These are phyloP conservation scores for Boletus calvinii DNA, from an alignment of 1,284 basidiomycete species.

Conservation along the genomic window DNA sequence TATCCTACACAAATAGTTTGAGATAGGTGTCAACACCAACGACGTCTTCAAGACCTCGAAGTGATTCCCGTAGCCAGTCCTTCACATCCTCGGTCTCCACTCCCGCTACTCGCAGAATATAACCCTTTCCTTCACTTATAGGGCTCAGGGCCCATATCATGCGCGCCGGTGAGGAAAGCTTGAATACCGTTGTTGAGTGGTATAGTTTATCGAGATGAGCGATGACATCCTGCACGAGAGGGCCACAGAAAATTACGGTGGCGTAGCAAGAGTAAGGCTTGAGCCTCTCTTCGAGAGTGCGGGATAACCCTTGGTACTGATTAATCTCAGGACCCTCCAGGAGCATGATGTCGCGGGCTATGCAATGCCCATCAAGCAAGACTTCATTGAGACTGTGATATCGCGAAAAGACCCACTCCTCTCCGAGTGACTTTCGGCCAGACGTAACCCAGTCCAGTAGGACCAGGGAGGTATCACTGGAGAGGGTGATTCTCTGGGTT, in stretches of 20 bases:
- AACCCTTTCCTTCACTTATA: slow-evolving; percentile 43
- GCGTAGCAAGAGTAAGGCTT: slow-evolving; percentile 85
- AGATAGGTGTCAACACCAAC: slow-evolving; percentile 66
- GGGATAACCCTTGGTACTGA: slow-evolving; percentile 32
- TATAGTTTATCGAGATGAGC: slow-evolving; percentile 50
- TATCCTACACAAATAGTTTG: slow-evolving; percentile 52
- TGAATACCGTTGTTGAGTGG: slow-evolving; percentile 60
- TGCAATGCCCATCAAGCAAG: slow-evolving; percentile 56
- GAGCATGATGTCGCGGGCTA: slow-evolving; percentile 76
- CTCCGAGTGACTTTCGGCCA: slow-evolving; percentile 75
- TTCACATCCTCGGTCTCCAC: slow-evolving; percentile 70
- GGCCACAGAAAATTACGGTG: slow-evolving; percentile 74
- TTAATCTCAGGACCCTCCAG: slow-evolving; percentile 51
- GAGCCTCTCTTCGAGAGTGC: slow-evolving; percentile 60
- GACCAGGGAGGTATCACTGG: slow-evolving; percentile 58
- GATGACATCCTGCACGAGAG: slow-evolving; percentile 48
- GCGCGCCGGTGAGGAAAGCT: slow-evolving; percentile 47
- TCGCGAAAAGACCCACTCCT: slow-evolving; percentile 86
- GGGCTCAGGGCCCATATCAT: slow-evolving; percentile 79
- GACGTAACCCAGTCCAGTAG: slow-evolving; percentile 92
- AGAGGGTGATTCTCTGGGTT: slow-evolving; percentile 70
- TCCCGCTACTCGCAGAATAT: slow-evolving; percentile 72
- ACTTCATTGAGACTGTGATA: slow-evolving; percentile 90
- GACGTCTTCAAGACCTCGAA: slow-evolving; percentile 50
- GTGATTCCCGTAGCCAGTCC: slow-evolving; percentile 59